Percentiles rank a stretch among this genome's conserved stretches.
phyloP scores from a whole-genome alignment of 2,329 filamentous ascomycete genomes.

The Penicillium nordicum region DNA sequence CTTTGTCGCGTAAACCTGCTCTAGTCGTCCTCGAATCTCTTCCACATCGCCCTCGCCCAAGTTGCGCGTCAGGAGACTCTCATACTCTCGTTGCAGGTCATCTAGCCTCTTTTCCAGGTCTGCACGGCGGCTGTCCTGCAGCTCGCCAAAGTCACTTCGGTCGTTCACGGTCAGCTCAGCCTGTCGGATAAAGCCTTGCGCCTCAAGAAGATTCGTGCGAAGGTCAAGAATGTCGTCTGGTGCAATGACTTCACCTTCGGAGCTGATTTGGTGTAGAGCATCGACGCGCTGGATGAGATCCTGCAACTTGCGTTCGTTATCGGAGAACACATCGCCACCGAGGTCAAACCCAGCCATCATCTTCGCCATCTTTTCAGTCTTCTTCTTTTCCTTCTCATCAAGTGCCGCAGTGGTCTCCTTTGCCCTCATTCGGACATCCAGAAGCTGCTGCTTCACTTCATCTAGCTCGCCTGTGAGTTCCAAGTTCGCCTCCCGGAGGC shows the following conservation, averaged over 20 bases:
- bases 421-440: conserved; percentile 94
- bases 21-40: conserved; percentile 76
- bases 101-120: conserved; percentile 75
- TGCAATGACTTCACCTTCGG: conserved; percentile 72
- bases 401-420: conserved; percentile 86
- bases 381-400: conserved; percentile 97
- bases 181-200: conserved; percentile 87
- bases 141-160: conserved; percentile 61
- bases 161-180: conserved; percentile 83
- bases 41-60: conserved; percentile 74
- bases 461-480: conserved; percentile 91
- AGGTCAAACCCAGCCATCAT: conserved; percentile 99
- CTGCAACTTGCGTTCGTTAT: conserved; percentile 82
- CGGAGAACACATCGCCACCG: conserved; percentile 86
- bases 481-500: conserved; percentile 89
- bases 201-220: conserved; percentile 75
- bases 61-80: conserved; percentile 75
- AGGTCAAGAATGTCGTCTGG: conserved; percentile 77
- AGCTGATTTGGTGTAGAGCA: conserved; percentile 70
- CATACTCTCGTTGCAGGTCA: conserved; percentile 75
- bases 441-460: conserved; percentile 90
- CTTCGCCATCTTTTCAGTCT: conserved; percentile 98
- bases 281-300: conserved; percentile 82
- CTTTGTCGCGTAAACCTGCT: conserved; percentile 71
- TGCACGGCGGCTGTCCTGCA: conserved; percentile 60